Base-by-base conservation (phyloP, 495 filamentous ascomycete genomes). In the Aspergillus campestris region DNA sequence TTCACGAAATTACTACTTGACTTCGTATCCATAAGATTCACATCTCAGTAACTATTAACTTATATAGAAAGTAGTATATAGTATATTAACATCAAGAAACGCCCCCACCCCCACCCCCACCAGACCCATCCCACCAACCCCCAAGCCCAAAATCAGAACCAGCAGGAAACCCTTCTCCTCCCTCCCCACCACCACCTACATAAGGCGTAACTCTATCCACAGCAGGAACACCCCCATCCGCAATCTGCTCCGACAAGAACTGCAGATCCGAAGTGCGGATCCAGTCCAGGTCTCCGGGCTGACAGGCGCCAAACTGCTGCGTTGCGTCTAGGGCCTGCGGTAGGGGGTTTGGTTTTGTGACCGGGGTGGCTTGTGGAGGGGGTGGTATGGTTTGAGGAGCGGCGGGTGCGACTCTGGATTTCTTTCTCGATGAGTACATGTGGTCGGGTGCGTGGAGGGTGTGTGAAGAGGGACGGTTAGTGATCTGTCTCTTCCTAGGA, bases 211-310 rank as follows among this genome's bases (percentile, higher is more conserved):
- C 18, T 24, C 18, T 24, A 1, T 24, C 18, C 18, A 24, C 18
- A 24, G 18, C 18, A 24, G 18, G 18, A 24, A 24, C 18, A 24
- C 37, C 42, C 13, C 30, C 42, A 33, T 52, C 51, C 0, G 47
- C 55, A 3, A 61, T 40, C n/a, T 41, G 50, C 10, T 62, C 64
- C 8, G 62, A 48, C 7, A 67, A 51, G 8, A 70, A 41, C 29
- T 58, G 56, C 9, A 70, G 35, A 32, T 67, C 64, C 0, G 64
- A 51, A 13, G 52, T 56, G 0, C 47, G 53, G 14, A 66, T 65
- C 67, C 65, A 71, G 27, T 65, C 59, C 24, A 67, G 50, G 30
- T 70, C 62, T 0, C 49, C 48, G 0, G 51, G 35, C 29, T 68
- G 55, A 6, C 44, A 39, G 15, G 50, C 12, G 45, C 33, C 44